Base-by-base conservation (phyloP, 495 filamentous ascomycete species). In the Penicillium herquei region DNA sequence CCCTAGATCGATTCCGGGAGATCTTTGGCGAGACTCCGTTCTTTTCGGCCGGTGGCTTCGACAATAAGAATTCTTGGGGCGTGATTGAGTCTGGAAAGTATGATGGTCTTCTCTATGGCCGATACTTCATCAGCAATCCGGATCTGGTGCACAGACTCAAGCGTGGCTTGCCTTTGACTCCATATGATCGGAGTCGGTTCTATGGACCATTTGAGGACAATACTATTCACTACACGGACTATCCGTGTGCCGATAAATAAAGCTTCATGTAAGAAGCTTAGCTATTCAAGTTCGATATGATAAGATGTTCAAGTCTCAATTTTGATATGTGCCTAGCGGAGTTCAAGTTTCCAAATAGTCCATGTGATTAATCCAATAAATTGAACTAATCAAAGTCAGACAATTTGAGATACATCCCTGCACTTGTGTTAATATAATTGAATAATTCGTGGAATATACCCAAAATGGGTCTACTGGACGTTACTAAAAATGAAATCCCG, bases 61-160 rank as follows among this genome's bases (percentile, higher is more conserved):
- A 59, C 16, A 35, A 78, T 0, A 70, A 77, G 16, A 58, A 63
- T 5, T 84, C 83, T 14, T 67, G 55, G 51, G 80, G 84, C 40
- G 59, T 43, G 4, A 8, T 52, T 78, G 51, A 57, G 78, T 80
- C 81, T 58, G 66, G 68, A 45, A 74, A 76, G 26, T 68, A 73
- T 48, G 70, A 86, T 37, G 65, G 83, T 14, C 71, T 72, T 0
- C 63, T 81, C 35, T 89, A 86, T 67, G 87, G 87, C 21, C 64
- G 83, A n/a, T 76, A 75, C 42, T 92, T 84, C 63, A 82, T 90
- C 56, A 74, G 83, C 49, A 91, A 81, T 43, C 87, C 88, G 0
- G 87, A 91, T 64, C 61, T 92, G 52, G 73, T 79, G 3, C 86
- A 82, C 54, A 70, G 83, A 51, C 54, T 90, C 9, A 64, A 74